Evolutionary conservation across 2,329 filamentous ascomycete species (phyloP), one percentile per base, ranked within the genome.

Genomic region (Colletotrichum endophyticum): DNA sequence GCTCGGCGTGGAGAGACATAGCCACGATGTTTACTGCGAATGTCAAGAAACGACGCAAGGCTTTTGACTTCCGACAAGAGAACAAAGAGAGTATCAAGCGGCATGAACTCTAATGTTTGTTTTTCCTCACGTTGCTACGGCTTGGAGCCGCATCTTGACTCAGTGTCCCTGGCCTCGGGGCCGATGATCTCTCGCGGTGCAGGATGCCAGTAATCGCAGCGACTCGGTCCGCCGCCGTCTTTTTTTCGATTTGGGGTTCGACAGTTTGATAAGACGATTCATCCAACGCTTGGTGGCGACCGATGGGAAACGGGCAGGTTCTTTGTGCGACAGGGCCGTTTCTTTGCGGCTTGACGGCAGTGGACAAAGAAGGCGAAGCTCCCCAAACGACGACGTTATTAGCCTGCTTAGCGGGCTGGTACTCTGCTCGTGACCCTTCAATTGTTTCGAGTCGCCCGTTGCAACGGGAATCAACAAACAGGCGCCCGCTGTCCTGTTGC

Each of bases 281-380:
- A 28, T 28, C n/a, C 69, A 67, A 68, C 70, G 73, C 62, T 30
- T 66, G n/a, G 44, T 49, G 44, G 25, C 63, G 22, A 28, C 11
- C 57, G 39, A 34, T 73, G 25, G 39, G 57, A 32, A 30, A 22
- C 28, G 32, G 64, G 59, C 6, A 25, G n/a, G 22, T 64, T 69
- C 70, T 66, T 64, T 68, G 63, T 69, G 59, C 44, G 64, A 76
- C 69, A 32, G 25, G 39, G 44, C 64, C 44, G 44, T 76, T 59
- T 36, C 44, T 28, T 30, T 27, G 63, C 32, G 64, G 57, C 57
- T 34, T 15, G n/a, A 53, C 44, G 34, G 36, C 16, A 12, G 32
- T 30, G 57, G 44, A 75, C 73, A 75, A 72, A 72, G 73, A 75
- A 75, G 68, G 36, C 36, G 53, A 75, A 62, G 73, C 67, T 71